These are phyloP conservation scores for Fusarium incarnatum DNA, from an alignment of 2,329 filamentous ascomycete species.

Conservation along the genomic window DNA sequence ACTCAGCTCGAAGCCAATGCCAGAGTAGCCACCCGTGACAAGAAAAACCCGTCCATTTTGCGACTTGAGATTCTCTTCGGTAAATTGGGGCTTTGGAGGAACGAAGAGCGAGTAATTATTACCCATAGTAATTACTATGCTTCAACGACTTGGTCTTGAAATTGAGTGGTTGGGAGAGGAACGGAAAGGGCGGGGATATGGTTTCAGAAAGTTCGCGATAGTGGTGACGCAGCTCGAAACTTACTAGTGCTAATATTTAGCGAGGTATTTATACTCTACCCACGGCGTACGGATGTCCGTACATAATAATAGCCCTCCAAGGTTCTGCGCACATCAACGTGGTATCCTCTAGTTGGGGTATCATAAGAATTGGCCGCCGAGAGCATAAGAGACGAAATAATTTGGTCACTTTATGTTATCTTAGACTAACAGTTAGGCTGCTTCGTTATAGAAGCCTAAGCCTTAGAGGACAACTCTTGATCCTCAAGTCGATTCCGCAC, in stretches of 20 bases:
- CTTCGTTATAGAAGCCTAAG: too few species aligned
- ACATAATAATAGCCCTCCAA: neutral
- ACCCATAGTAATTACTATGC: neutral
- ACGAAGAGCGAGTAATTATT: constrained; percentile 23
- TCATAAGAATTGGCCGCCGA: too few species aligned
- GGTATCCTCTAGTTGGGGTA: neutral
- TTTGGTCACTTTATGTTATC: too few species aligned
- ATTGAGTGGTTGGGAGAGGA: too few species aligned
- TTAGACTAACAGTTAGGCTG: too few species aligned
- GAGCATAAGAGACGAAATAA: too few species aligned
- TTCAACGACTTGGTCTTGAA: neutral
- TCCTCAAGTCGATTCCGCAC: neutral
- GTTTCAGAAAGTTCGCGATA: neutral
- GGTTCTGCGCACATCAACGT: neutral
- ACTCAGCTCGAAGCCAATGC: constrained; percentile 30
- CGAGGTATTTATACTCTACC: neutral
- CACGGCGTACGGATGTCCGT: neutral
- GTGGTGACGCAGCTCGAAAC: neutral
- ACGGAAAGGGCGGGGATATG: neutral
- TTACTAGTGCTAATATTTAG: neutral
- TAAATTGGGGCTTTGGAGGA: constrained; percentile 7
- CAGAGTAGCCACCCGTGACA: constrained; percentile 35
- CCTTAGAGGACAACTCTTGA: too few species aligned
- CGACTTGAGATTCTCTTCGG: neutral
- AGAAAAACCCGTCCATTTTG: constrained; percentile 23